Evolutionary conservation across 352 stramenopile genomes (phyloP).

Genomic region (Peronospora farinosa): DNA sequence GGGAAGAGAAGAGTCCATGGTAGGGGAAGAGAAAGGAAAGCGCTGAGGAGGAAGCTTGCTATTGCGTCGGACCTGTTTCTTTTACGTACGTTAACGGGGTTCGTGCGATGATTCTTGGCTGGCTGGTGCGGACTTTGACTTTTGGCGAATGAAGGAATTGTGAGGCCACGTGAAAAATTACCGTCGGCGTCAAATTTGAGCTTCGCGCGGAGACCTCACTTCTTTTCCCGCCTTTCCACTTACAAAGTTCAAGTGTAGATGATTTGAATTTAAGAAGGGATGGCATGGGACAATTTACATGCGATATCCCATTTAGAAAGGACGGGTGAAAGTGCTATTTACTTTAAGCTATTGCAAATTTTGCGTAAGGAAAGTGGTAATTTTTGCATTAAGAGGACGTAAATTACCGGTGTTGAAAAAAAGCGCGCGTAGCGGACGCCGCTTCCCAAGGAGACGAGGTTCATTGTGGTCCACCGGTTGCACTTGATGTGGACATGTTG

Average conservation of each 20-base stretch:
- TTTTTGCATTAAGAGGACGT: constrained; percentile 5
- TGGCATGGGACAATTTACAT: constrained; percentile 3
- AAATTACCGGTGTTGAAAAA: constrained; percentile 28
- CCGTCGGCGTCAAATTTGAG: constrained; percentile 27
- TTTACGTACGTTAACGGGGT: constrained; percentile 26
- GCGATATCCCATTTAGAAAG: background rate
- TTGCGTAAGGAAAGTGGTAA: constrained; percentile 11
- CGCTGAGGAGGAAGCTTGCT: background rate
- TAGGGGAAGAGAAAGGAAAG: constrained; percentile 1
- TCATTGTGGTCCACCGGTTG: background rate
- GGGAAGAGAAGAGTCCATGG: background rate
- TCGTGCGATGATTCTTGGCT: constrained; percentile 54
- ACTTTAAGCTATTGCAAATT: constrained; percentile 13
- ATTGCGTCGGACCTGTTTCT: constrained; percentile 37
- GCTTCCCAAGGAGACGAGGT: constrained; percentile 15
- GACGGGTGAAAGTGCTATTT: constrained; percentile 19
- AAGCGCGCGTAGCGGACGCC: constrained; percentile 30
- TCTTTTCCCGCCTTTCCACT: constrained; percentile 3
- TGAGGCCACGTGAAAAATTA: constrained; percentile 24
- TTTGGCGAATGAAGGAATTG: constrained; percentile 82
- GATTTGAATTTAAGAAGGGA: constrained; percentile 15
- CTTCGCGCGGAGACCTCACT: constrained; percentile 12
- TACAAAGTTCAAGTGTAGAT: constrained; percentile 14
- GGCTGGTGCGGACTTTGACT: constrained; percentile 71
- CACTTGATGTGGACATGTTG: background rate